Percentiles rank a stretch among this genome's conserved stretches.
phyloP scores from a whole-genome alignment of 305 asterid genomes.

The Stenogyne calaminthoides region DNA sequence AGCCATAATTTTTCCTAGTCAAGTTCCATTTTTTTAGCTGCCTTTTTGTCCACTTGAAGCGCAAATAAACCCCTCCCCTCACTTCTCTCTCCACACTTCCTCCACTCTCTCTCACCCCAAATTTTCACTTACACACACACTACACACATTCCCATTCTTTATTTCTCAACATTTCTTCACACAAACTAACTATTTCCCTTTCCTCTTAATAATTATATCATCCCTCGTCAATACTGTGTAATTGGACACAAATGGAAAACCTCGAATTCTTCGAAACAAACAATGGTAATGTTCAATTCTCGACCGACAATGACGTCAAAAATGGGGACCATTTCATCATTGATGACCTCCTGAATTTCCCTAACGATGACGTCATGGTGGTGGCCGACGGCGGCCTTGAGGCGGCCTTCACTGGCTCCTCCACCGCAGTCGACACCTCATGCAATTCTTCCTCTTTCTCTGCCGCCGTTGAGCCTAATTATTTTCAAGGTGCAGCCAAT shows the following conservation, averaged over 20 bases:
- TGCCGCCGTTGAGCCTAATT: constrained; percentile 26
- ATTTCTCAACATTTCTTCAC: constrained; percentile 22
- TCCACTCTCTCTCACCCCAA: constrained; percentile 33
- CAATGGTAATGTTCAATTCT: constrained; percentile 45
- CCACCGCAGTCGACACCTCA: constrained; percentile 41
- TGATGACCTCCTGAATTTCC: constrained; percentile 82
- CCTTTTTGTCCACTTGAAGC: constrained; percentile 61
- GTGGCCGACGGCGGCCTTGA: constrained; percentile 21
- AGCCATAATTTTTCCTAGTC: constrained; percentile 79
- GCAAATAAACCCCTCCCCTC: constrained; percentile 71
- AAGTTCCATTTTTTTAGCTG: constrained; percentile 67
- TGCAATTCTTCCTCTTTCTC: constrained; percentile 60
- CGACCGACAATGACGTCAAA: constrained; percentile 45
- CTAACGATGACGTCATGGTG: constrained; percentile 58
- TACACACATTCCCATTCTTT: constrained; percentile 28
- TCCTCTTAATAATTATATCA: no score
- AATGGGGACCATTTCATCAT: constrained; percentile 55
- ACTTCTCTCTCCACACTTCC: constrained; percentile 53
- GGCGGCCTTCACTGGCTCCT: constrained; percentile 22
- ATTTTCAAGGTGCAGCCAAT: constrained; percentile 36
- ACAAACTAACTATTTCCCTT: neutral
- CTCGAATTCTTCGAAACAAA: constrained; percentile 50
- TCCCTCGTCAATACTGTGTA: no score
- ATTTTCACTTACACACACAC: constrained; percentile 21
- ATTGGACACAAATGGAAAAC: constrained; percentile 66